These are phyloP conservation scores for Globisporangium iwayamae DNA, from an alignment of 352 stramenopile species.

Conservation along the genomic window DNA sequence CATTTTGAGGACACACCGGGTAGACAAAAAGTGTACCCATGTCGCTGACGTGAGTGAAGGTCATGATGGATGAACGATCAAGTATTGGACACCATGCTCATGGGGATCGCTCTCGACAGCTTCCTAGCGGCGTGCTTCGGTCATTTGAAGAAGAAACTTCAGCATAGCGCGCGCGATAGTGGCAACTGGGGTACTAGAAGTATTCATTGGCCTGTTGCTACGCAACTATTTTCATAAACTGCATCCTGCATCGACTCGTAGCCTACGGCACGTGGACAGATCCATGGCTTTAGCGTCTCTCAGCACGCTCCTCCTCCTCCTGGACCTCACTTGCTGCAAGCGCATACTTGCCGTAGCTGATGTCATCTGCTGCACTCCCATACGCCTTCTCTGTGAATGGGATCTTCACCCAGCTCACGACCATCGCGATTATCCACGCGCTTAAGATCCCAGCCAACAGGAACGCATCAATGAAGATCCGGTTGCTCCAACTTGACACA, in stretches of 20 bases:
- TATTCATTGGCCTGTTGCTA: too few species aligned
- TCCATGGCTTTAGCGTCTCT: not conserved
- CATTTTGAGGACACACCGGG: not conserved
- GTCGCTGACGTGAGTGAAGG: not conserved
- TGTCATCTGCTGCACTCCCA: not conserved
- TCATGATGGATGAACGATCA: not conserved
- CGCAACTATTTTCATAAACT: too few species aligned
- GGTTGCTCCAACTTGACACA: not conserved
- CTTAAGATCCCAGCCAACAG: not conserved
- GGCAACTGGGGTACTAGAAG: too few species aligned
- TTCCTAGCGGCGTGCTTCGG: too few species aligned
- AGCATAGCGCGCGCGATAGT: too few species aligned
- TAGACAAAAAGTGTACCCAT: constrained; percentile 5
- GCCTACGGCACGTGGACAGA: too few species aligned
- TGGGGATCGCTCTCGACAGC: too few species aligned
- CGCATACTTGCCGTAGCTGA: not conserved
- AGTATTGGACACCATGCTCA: too few species aligned
- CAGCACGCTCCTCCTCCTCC: not conserved
- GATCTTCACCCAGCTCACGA: not conserved
- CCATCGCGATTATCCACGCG: not conserved
- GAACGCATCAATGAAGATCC: not conserved
- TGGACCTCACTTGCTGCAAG: not conserved
- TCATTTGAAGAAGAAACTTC: too few species aligned
- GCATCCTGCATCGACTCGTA: too few species aligned
- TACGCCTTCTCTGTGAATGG: not conserved